Evolutionary conservation across 2,329 filamentous ascomycete species (phyloP).

Genomic region (Fusarium pseudonygamai): DNA sequence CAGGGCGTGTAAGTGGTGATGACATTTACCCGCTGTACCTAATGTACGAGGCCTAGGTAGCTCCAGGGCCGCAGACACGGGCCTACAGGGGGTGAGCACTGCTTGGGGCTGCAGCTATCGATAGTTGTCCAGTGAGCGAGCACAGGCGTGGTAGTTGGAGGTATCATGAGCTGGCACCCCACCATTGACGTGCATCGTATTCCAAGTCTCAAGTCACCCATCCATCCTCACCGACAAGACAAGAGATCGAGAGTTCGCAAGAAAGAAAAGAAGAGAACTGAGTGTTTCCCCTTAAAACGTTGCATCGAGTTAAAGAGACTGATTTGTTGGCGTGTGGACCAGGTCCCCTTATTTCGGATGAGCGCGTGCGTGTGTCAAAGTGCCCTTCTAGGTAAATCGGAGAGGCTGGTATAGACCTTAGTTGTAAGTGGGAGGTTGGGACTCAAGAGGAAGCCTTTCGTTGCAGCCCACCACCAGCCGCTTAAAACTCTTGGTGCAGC

Average conservation of each 20-base stretch:
- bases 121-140: constrained; percentile 44
- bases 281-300: constrained; percentile 19
- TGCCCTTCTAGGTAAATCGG: constrained; percentile 32
- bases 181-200: constrained; percentile 26
- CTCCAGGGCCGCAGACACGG: constrained; percentile 30
- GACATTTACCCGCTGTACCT: constrained; percentile 26
- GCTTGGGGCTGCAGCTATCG: constrained; percentile 27
- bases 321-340: constrained; percentile 35
- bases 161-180: constrained; percentile 43
- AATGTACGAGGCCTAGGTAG: constrained; percentile 15
- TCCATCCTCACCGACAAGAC: constrained; percentile 17
- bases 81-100: constrained; percentile 12
- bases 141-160: constrained; percentile 26
- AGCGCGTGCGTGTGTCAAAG: constrained; percentile 27
- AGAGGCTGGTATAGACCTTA: constrained; percentile 44
- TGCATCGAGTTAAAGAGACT: constrained; percentile 24
- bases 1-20: constrained; percentile 32
- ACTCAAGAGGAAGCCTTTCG: constrained; percentile 35
- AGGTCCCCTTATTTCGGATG: constrained; percentile 32
- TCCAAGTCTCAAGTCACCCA: constrained; percentile 24
- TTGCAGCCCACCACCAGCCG: constrained; percentile 39
- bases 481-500: constrained; percentile 48
- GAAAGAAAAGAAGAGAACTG: constrained; percentile 35
- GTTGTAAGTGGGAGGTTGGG: constrained; percentile 51
- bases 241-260: not conserved